Evolutionary conservation across 169 alveolate genomes (phyloP).

Genomic region (Cryptosporidium canis): DNA sequence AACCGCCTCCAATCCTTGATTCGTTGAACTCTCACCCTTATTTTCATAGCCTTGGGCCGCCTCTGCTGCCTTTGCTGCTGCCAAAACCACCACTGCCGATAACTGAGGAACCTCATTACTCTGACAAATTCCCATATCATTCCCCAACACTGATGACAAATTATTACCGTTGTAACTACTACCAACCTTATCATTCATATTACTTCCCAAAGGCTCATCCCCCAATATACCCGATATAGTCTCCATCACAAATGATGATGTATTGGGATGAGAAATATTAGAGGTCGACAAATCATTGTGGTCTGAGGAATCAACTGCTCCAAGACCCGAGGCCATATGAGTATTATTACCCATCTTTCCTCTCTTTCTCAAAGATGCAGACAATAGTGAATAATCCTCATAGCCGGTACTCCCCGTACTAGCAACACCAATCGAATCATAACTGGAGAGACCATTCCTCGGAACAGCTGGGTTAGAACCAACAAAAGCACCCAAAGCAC

Average conservation of each 20-base stretch:
- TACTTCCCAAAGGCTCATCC: slow-evolving; percentile 31
- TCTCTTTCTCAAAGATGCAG: slow-evolving; percentile 63
- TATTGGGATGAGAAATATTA: slow-evolving; percentile 48
- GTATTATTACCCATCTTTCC: neutral
- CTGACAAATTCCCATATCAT: slow-evolving; percentile 20
- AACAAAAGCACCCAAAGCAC: slow-evolving; percentile 67
- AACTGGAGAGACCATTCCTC: slow-evolving; percentile 5
- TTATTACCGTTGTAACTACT: slow-evolving; percentile 3
- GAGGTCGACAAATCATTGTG: neutral
- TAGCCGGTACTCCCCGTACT: neutral
- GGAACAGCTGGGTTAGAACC: slow-evolving; percentile 16
- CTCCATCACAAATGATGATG: slow-evolving; percentile 71
- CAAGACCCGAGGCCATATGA: neutral
- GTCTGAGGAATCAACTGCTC: neutral
- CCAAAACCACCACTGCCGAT: slow-evolving; percentile 66
- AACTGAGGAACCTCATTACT: slow-evolving; percentile 36
- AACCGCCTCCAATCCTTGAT: neutral
- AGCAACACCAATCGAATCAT: slow-evolving; percentile 1
- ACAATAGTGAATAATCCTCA: slow-evolving; percentile 49
- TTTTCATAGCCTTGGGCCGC: slow-evolving; percentile 51
- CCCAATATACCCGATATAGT: slow-evolving; percentile 67
- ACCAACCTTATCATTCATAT: neutral
- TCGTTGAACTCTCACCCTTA: neutral
- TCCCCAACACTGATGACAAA: slow-evolving; percentile 51
- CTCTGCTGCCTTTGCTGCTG: slow-evolving; percentile 71